A percentile compares a stretch with the other conserved stretches of the same genome.
Conservation (phyloP, 306 rosid genomes). For the Carpinus fangiana region DNA sequence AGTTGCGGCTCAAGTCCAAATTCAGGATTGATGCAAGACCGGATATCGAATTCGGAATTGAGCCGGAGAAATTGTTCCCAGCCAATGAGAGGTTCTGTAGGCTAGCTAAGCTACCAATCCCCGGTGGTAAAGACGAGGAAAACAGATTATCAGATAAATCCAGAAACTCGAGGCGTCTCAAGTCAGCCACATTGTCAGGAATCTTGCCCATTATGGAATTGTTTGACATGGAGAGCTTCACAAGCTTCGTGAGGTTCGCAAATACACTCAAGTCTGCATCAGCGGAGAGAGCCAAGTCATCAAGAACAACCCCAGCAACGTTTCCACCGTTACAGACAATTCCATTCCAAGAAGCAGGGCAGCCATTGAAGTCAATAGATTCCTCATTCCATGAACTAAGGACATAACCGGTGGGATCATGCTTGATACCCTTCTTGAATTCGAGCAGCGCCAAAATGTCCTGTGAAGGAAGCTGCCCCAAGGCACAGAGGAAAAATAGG, state of each 20-base stretch:
- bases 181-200: slow-evolving; percentile 63
- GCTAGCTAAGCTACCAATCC: slow-evolving; percentile 61
- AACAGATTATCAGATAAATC: slow-evolving; percentile 84
- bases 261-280: slow-evolving; percentile 74
- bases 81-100: slow-evolving; percentile 72
- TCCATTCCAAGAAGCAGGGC: slow-evolving; percentile 98
- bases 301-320: slow-evolving; percentile 94
- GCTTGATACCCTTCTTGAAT: slow-evolving; percentile 90
- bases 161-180: slow-evolving; percentile 69
- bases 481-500: slow-evolving; percentile 55
- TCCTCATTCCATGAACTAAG: slow-evolving; percentile 95
- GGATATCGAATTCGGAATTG: slow-evolving; percentile 61
- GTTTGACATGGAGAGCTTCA: slow-evolving; percentile 75
- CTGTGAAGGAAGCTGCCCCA: slow-evolving; percentile 96
- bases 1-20: slow-evolving; percentile 77
- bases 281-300: slow-evolving; percentile 78
- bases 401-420: slow-evolving; percentile 90
- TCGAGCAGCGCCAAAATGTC: slow-evolving; percentile 87
- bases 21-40: slow-evolving; percentile 71
- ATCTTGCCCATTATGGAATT: slow-evolving; percentile 74
- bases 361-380: slow-evolving; percentile 94
- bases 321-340: slow-evolving; percentile 84
- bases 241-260: slow-evolving; percentile 78
- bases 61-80: slow-evolving; percentile 89
- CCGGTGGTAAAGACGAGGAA: slow-evolving; percentile 59